These are phyloP conservation scores for Paramecium pentaurelia DNA, from an alignment of 73 alveolate genomes.

Conservation along the genomic window DNA sequence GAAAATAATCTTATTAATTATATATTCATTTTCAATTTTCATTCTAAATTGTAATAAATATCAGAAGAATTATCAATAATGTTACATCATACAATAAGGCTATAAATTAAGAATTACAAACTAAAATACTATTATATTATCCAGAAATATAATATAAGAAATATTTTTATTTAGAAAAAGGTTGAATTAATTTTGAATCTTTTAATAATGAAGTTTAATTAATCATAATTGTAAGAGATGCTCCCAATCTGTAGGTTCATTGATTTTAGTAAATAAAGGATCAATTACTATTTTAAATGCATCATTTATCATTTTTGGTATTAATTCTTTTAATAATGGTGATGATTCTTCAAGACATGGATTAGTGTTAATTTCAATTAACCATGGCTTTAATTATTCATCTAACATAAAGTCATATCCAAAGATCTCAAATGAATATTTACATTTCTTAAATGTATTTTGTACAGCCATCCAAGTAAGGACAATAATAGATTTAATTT, in stretches of 20 bases:
- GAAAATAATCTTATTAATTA: background rate
- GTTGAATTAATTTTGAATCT: too few species aligned
- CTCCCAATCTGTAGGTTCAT: background rate
- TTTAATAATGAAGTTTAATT: background rate
- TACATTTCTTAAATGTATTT: constrained; percentile 65
- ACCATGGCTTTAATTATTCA: constrained; percentile 73
- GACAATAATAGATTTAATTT: constrained; percentile 66
- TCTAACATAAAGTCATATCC: constrained; percentile 90
- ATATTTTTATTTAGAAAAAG: too few species aligned
- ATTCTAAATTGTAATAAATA: too few species aligned
- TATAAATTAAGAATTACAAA: too few species aligned
- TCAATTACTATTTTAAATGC: constrained; percentile 82
- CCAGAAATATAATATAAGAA: too few species aligned
- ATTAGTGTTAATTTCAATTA: constrained; percentile 85
- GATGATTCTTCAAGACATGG: constrained; percentile 82
- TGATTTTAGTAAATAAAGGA: background rate
- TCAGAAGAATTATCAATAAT: too few species aligned
- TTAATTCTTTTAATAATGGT: constrained; percentile 70
- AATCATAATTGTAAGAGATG: constrained; percentile 13
- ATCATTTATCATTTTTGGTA: constrained; percentile 87
- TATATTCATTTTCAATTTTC: too few species aligned
- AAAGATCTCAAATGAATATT: constrained; percentile 80
- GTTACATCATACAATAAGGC: background rate
- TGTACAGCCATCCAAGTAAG: constrained; percentile 57
- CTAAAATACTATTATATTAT: too few species aligned